These are phyloP conservation scores for Arachis monticola DNA, from an alignment of 331 rosid genomes.

Conservation along the genomic window DNA sequence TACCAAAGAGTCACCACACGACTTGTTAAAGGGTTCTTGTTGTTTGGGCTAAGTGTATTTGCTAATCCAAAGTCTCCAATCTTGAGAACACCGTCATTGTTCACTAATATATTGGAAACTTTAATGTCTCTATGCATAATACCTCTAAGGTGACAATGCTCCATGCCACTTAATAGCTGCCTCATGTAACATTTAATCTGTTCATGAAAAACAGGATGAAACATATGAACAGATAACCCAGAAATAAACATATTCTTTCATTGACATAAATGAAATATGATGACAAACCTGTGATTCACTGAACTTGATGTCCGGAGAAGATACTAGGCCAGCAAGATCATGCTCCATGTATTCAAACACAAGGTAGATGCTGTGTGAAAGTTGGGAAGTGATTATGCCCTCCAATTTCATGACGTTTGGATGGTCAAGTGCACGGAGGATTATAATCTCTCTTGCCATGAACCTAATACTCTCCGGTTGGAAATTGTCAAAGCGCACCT, in stretches of 20 bases:
- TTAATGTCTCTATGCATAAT: slow-evolving; percentile 95
- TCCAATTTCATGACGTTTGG: slow-evolving; percentile 93
- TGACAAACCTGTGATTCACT: slow-evolving; percentile 74
- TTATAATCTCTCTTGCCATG: slow-evolving; percentile 91
- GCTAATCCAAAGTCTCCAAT: slow-evolving; percentile 97
- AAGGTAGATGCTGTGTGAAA: slow-evolving; percentile 84
- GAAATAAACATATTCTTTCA: slow-evolving; percentile 31
- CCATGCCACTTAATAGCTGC: slow-evolving; percentile 87
- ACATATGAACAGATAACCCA: slow-evolving; percentile 43
- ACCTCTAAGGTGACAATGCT: slow-evolving; percentile 89
- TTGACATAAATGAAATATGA: slow-evolving; percentile 19
- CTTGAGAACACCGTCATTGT: slow-evolving; percentile 84
- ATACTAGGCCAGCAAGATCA: slow-evolving; percentile 89
- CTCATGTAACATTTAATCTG: slow-evolving; percentile 95
- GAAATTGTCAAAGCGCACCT: slow-evolving; percentile 82
- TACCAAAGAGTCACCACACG: slow-evolving; percentile 98
- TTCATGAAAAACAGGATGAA: slow-evolving; percentile 28
- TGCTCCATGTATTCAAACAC: slow-evolving; percentile 99
- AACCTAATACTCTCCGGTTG: slow-evolving; percentile 91
- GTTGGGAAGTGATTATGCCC: slow-evolving; percentile 78
- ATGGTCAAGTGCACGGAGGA: slow-evolving; percentile 91
- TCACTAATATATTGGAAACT: slow-evolving; percentile 86
- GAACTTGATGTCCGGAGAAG: slow-evolving; percentile 76
- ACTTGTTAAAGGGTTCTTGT: slow-evolving; percentile 76
- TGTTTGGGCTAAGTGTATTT: slow-evolving; percentile 57